Evolutionary conservation across 73 alveolate genomes (phyloP), one percentile per base, ranked within the genome.

Genomic region (Paramecium bursaria): DNA sequence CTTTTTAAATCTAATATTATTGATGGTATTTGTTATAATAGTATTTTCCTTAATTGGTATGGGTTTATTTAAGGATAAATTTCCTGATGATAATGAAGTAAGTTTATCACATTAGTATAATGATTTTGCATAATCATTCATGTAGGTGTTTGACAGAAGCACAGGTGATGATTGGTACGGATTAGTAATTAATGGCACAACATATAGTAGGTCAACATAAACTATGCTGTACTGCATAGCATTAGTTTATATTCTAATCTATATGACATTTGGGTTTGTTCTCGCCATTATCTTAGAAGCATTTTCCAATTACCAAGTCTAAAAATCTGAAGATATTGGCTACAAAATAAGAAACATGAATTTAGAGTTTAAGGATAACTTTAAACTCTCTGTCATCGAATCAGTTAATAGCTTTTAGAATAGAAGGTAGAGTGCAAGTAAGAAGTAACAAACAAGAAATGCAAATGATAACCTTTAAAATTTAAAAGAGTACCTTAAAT

Each of bases 91-190:
- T 57, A 29, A 23, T 33, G 39, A 0, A 57, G 29, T 11, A 2
- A 50, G 76, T 29, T 57, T 25, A 27, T 57, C 31, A 57, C 76
- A 57, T 57, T 57, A 48, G 7, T 57, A 29, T 57, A 26, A 26
- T 26, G 31, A 57, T 57, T 17, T 57, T 3, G 0, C 39, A 23
- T 29, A 57, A 29, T 57, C 76, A 4, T 57, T 57, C 31, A 57
- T 57, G 76, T 17, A 48, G 1, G 39, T 57, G 9, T 57, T 57
- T 7, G 39, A 57, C 31, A 57, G 29, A 1, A 29, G 21, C 29
- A 57, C 76, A 26, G 39, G 39, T 57, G 76, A 57, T 57, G 76
- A 57, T 57, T 57, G 76, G 76, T 57, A 57, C 31, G 76, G 76
- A 26, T 33, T 57, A 1, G 17, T 25, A 5, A 44, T 57, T 2